phyloP scores from a whole-genome alignment of 805 yeast species.

The Metahyphopichia silvanorum region DNA sequence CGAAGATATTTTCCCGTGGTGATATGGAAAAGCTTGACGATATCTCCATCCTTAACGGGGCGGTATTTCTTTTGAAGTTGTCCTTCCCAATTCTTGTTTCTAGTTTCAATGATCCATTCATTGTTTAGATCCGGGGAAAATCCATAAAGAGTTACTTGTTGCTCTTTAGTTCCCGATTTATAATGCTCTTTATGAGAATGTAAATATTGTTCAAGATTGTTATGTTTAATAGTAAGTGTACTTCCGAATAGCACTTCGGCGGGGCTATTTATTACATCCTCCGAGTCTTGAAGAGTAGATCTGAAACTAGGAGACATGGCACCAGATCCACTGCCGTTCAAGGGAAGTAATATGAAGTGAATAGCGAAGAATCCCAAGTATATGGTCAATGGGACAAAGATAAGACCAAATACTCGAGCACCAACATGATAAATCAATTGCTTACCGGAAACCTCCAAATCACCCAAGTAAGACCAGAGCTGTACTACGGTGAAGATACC shows the following conservation, averaged over 20 bases:
- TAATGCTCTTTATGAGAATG: conserved; percentile 72
- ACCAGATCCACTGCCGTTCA: conserved; percentile 58
- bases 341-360: conserved; percentile 49
- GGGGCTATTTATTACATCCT: conserved; percentile 38
- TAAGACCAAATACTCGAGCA: conserved; percentile 38
- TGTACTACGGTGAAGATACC: conserved; percentile 44
- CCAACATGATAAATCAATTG: conserved; percentile 38
- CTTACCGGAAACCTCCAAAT: conserved; percentile 44
- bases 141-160: conserved; percentile 74
- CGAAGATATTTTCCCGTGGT: conserved; percentile 65
- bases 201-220: conserved; percentile 67
- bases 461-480: conserved; percentile 71
- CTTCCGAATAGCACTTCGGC: conserved; percentile 75
- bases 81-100: conserved; percentile 32
- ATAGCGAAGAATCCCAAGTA: conserved; percentile 56
- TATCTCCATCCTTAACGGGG: conserved; percentile 50
- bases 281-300: conserved; percentile 47
- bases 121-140: conserved; percentile 59
- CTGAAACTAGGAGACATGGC: conserved; percentile 68
- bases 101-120: conserved; percentile 65
- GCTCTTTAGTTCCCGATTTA: conserved; percentile 65
- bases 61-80: conserved; percentile 32
- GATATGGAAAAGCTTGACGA: conserved; percentile 67
- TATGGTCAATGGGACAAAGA: conserved; percentile 54
- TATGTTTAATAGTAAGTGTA: conserved; percentile 67